Percentiles rank a stretch among this genome's conserved stretches.
phyloP scores from a whole-genome alignment of 192 early-diverging fungal species.

The Coemansia sp. region DNA sequence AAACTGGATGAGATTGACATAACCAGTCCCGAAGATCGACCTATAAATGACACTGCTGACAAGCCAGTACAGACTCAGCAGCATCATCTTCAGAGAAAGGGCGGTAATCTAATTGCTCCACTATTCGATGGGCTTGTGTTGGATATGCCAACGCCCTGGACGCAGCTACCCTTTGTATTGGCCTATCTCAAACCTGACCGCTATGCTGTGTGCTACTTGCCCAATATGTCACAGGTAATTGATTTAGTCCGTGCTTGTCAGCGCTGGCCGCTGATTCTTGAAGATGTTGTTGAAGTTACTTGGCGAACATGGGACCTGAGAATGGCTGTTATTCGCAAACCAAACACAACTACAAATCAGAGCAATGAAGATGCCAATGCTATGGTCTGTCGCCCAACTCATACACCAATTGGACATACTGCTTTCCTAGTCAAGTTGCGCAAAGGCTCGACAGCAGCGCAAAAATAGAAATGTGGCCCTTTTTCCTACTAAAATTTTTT shows the following conservation, averaged over 20 bases:
- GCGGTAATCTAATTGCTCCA: conserved; percentile 6
- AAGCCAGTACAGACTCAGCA: too few species aligned
- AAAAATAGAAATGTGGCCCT: conserved; percentile 3
- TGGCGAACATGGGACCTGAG: conserved; percentile 49
- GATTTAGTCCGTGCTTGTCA: conserved; percentile 22
- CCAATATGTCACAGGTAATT: conserved; percentile 49
- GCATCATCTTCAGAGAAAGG: background rate
- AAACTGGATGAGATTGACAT: background rate
- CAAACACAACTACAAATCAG: background rate
- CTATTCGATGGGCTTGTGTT: conserved; percentile 32
- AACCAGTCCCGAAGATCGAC: too few species aligned
- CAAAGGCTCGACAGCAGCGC: conserved; percentile 17
- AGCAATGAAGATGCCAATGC: conserved; percentile 21
- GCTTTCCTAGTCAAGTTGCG: conserved; percentile 58
- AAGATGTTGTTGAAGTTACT: conserved; percentile 40
- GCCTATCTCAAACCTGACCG: conserved; percentile 28
- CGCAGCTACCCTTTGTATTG: conserved; percentile 27
- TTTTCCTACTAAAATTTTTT: background rate
- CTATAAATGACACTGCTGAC: too few species aligned
- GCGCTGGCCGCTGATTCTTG: conserved; percentile 35
- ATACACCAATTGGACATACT: conserved; percentile 54
- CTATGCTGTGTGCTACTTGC: conserved; percentile 42
- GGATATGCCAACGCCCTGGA: conserved; percentile 52
- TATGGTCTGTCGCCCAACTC: conserved; percentile 55
- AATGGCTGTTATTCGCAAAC: conserved; percentile 26